These are phyloP conservation scores for Penicillium maclennaniae DNA, from an alignment of 495 filamentous ascomycete species.

Conservation along the genomic window DNA sequence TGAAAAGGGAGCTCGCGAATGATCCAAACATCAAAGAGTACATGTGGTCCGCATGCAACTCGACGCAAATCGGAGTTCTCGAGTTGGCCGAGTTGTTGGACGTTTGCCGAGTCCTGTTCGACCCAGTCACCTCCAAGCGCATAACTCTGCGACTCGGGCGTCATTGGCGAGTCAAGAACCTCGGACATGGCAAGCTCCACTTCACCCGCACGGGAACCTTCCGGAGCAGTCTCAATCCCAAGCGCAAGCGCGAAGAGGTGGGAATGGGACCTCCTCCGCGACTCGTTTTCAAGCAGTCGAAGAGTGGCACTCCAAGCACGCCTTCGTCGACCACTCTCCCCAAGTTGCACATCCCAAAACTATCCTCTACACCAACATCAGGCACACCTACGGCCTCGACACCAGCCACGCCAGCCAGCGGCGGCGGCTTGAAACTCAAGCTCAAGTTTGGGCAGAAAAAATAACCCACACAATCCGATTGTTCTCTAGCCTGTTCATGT, in stretches of 20 bases:
- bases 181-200: conserved; percentile 48
- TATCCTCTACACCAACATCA: conserved; percentile 20
- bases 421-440: conserved; percentile 42
- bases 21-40: conserved; percentile 60
- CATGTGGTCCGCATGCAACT: conserved; percentile 77
- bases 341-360: conserved; percentile 39
- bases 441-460: conserved; percentile 41
- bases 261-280: conserved; percentile 37
- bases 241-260: conserved; percentile 45
- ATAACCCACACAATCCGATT: conserved; percentile 16
- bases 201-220: conserved; percentile 35
- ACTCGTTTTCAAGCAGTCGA: conserved; percentile 46
- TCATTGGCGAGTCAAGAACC: conserved; percentile 63
- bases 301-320: conserved; percentile 21
- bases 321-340: conserved; percentile 25
- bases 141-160: conserved; percentile 65
- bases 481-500: conserved; percentile 15
- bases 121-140: conserved; percentile 56
- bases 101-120: conserved; percentile 70
- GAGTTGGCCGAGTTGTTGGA: conserved; percentile 77
- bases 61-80: conserved; percentile 56
- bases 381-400: conserved; percentile 23
- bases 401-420: conserved; percentile 33
- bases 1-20: conserved; percentile 65
- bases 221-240: conserved; percentile 32